phyloP scores from a whole-genome alignment of 2,329 filamentous ascomycete genomes.

The Pseudogymnoascus sp. region DNA sequence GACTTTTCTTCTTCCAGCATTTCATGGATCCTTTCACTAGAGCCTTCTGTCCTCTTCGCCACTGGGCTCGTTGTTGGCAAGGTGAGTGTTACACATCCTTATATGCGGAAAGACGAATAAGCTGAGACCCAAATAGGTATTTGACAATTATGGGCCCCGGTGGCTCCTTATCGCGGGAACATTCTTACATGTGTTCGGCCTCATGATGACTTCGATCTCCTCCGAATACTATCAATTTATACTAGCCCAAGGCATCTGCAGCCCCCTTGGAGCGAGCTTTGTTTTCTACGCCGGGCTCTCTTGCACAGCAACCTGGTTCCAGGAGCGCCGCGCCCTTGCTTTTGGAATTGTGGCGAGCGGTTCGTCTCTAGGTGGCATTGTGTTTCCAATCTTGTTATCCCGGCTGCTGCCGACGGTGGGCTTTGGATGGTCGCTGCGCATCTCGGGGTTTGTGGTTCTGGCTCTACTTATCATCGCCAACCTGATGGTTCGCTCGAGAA shows the following conservation, averaged over 20 bases:
- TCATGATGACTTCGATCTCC: constrained; percentile 29
- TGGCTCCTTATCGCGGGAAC: constrained; percentile 18
- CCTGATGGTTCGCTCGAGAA: constrained; percentile 25
- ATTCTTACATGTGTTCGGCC: constrained; percentile 27
- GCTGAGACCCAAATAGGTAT: neutral
- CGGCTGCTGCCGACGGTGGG: constrained; percentile 42
- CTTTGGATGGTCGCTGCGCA: constrained; percentile 47
- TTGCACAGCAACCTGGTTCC: constrained; percentile 36
- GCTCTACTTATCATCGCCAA: constrained; percentile 27
- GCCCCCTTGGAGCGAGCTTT: constrained; percentile 30
- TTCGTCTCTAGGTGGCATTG: constrained; percentile 41
- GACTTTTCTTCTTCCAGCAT: constrained; percentile 43
- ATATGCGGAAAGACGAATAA: neutral
- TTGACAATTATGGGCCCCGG: constrained; percentile 18
- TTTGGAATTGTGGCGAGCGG: constrained; percentile 39
- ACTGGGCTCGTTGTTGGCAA: neutral
- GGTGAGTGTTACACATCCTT: neutral
- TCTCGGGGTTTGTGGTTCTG: constrained; percentile 43
- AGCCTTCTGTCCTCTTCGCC: constrained; percentile 29
- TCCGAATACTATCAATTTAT: constrained; percentile 32
- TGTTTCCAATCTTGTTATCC: constrained; percentile 47
- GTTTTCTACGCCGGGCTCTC: constrained; percentile 30
- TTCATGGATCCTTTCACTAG: constrained; percentile 50
- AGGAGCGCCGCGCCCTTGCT: constrained; percentile 36
- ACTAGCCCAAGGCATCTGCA: constrained; percentile 32